A percentile compares a stretch with the other conserved stretches of the same genome.
phyloP scores from a whole-genome alignment of 306 rosid species.

The Quercus gilva region DNA sequence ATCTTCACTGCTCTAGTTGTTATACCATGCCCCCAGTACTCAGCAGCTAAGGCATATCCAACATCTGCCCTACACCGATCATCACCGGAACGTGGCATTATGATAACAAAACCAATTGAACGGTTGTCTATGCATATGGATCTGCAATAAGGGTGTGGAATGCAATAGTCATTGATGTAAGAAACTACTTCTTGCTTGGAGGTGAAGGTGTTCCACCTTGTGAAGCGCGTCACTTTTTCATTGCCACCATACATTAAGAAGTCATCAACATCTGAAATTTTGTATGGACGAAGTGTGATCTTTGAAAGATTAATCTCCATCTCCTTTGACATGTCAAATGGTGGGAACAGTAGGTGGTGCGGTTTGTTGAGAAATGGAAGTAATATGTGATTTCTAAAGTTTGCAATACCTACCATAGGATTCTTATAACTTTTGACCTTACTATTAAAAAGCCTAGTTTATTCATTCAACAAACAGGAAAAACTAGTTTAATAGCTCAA shows the following conservation, averaged over 20 bases:
- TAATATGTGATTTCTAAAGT: neutral
- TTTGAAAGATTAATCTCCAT: neutral
- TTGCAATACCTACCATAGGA: neutral
- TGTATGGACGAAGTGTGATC: slow-evolving; percentile 25
- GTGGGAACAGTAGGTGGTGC: neutral
- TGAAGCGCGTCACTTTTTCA: slow-evolving; percentile 19
- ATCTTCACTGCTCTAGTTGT: slow-evolving; percentile 23
- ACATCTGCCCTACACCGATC: slow-evolving; percentile 16
- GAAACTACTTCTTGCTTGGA: slow-evolving; percentile 25
- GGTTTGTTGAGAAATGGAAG: neutral
- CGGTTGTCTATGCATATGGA: slow-evolving; percentile 33
- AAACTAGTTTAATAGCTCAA: neutral
- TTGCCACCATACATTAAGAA: slow-evolving; percentile 18
- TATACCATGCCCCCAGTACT: slow-evolving; percentile 29
- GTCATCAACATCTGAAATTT: slow-evolving; percentile 25
- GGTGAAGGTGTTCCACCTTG: slow-evolving; percentile 26
- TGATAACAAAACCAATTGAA: slow-evolving; percentile 19
- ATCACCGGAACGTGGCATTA: slow-evolving; percentile 15
- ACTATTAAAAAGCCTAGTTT: neutral
- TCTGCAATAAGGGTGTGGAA: slow-evolving; percentile 28
- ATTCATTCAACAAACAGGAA: neutral
- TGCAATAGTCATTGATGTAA: slow-evolving; percentile 12
- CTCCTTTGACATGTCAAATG: neutral
- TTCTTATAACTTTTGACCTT: too few relatives aligned
- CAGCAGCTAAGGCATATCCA: slow-evolving; percentile 15